phyloP scores from a whole-genome alignment of 177 flowering plant genomes.

The Vitis hybrid region DNA sequence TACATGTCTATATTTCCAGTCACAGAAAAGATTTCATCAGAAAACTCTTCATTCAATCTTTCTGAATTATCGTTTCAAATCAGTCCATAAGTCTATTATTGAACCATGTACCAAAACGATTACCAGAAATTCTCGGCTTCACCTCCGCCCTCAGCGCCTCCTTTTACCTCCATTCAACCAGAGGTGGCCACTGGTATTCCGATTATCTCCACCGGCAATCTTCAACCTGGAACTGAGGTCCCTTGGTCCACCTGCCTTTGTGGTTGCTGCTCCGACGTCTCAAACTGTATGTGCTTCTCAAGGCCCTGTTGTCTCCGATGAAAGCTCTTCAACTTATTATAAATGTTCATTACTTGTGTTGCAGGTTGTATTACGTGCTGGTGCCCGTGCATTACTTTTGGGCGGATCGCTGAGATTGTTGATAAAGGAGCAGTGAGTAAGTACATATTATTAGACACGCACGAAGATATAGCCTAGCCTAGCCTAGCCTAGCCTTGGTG shows the following conservation, averaged over 20 bases:
- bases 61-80: too few species aligned
- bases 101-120: not conserved
- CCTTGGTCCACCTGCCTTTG: constrained; percentile 45
- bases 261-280: constrained; percentile 27
- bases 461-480: too few species aligned
- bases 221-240: not conserved
- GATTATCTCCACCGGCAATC: too few species aligned
- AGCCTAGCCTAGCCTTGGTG: too few species aligned
- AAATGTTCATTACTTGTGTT: not conserved
- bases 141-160: not conserved
- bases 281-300: constrained; percentile 22
- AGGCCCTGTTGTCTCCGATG: not conserved
- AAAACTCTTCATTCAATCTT: too few species aligned
- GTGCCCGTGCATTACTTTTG: constrained; percentile 55
- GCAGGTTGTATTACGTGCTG: constrained; percentile 47
- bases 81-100: too few species aligned
- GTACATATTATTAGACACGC: not conserved
- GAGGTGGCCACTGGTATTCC: too few species aligned
- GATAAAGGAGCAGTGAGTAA: constrained; percentile 44
- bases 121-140: not conserved
- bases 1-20: too few species aligned
- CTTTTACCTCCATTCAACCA: too few species aligned
- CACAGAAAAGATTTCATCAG: too few species aligned
- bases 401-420: constrained; percentile 37
- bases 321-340: not conserved